Evolutionary conservation across 352 stramenopile species (phyloP), one percentile per base, ranked within the genome.

Genomic region (Phytophthora ramorum): DNA sequence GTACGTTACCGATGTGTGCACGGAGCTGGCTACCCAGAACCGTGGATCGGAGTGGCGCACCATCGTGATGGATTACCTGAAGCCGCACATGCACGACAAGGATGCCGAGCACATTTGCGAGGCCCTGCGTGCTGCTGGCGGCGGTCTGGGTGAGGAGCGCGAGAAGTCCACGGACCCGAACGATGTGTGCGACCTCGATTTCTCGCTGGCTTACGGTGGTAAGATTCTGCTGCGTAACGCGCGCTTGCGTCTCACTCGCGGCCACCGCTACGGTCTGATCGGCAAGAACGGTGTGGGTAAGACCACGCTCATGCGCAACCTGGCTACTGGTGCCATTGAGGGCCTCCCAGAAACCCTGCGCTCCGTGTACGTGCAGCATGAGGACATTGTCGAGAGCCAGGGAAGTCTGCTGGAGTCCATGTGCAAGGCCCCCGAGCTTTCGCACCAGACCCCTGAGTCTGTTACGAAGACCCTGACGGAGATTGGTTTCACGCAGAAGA

Each of bases 201-300:
- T 92, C 51, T 92, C 84, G 14, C 66, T 90, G 7, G 84, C 84
- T 16, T 92, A 90, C 71, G 84, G 84, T 53, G 81, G 81, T 35
- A 99, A 99, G 82, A 98, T 99, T 85, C 77, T 99, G 50, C 83
- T 99, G 51, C 93, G 98, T 77, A 99, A 99, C 72, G 98, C 96
- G 24, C 95, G 94, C 46, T 96, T 99, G 67, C 93, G 88, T 54
- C 75, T 99, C 32, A 98, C 97, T 58, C 90, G 95, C 59, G 97
- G 95, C 72, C 93, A 98, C 64, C 83, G 84, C 13, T 99, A 99
- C 78, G 96, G 97, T 80, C 85, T 99, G 55, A 86, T 99, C 28
- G 97, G 96, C 66, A 90, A 93, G 61, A 99, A 99, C 73, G 96
- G 98, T 70, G 97, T 96, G n/a, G 95, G 96, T 44, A 99, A 99